Conservation (phyloP, 139 green algal genomes). For the Eudorina sp. region DNA sequence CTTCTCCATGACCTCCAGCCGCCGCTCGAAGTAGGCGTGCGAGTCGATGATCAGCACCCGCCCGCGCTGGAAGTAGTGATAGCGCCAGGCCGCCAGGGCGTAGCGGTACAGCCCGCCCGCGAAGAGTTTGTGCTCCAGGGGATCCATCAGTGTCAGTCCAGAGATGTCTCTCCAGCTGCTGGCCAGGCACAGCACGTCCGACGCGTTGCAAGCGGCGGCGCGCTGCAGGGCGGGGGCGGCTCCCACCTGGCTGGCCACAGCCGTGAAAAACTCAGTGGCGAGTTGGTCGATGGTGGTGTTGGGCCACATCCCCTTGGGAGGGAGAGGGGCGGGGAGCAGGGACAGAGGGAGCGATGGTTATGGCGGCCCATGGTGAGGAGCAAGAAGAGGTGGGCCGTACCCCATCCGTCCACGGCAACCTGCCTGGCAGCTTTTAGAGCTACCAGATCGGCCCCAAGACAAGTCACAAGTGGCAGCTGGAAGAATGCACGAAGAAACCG, state of each 20-base stretch:
- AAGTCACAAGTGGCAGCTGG: no score
- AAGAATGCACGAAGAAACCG: neutral
- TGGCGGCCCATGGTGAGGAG: no score
- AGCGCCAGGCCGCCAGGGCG: neutral
- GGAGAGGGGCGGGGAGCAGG: neutral
- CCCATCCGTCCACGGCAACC: no score
- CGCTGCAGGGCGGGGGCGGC: neutral
- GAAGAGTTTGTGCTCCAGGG: conserved; percentile 13
- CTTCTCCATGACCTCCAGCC: neutral
- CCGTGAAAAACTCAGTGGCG: neutral
- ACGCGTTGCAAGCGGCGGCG: neutral
- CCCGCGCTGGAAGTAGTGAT: neutral
- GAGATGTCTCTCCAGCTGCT: neutral
- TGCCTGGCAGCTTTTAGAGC: no score
- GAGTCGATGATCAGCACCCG: neutral
- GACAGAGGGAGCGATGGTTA: neutral
- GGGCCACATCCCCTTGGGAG: neutral
- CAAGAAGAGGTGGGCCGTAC: no score
- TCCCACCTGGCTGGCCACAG: neutral
- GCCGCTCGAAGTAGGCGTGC: neutral
- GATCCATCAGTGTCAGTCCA: neutral
- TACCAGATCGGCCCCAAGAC: no score
- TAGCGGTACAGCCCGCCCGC: conserved; percentile 3
- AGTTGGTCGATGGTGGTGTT: neutral
- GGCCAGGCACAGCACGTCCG: neutral